Percentiles rank a stretch among this genome's conserved stretches.
These are phyloP conservation scores for Epichloe bromicola DNA, from an alignment of 2,329 filamentous ascomycete genomes.

Conservation along the genomic window DNA sequence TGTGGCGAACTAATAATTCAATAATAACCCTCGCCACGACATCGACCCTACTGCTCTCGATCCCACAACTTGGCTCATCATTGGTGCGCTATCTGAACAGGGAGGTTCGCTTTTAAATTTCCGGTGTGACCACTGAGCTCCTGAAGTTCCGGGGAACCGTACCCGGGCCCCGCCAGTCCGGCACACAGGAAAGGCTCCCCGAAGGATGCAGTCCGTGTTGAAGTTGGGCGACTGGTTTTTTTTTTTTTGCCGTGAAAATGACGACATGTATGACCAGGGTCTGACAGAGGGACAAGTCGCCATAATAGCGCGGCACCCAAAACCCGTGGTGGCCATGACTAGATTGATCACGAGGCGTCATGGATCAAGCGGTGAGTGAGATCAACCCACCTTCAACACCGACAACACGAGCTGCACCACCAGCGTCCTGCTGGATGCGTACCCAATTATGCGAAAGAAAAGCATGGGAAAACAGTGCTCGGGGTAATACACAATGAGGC, in stretches of 20 bases:
- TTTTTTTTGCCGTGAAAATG: background rate
- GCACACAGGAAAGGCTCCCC: slow-evolving; percentile 5
- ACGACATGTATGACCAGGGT: background rate
- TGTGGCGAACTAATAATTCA: background rate
- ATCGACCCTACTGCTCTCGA: background rate
- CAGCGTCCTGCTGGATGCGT: background rate
- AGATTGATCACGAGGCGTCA: slow-evolving; percentile 1
- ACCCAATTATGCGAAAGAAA: background rate
- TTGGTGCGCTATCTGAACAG: background rate
- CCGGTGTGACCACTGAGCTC: background rate
- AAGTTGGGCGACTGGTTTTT: background rate
- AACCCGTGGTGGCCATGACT: background rate
- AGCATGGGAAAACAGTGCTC: background rate
- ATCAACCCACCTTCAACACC: background rate
- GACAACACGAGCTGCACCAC: background rate
- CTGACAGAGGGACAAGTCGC: background rate
- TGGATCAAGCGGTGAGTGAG: slow-evolving; percentile 2
- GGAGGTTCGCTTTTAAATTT: background rate
- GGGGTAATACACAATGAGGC: background rate
- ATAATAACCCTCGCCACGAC: background rate
- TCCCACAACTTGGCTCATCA: background rate
- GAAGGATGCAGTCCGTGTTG: background rate
- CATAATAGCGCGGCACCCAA: slow-evolving; percentile 1
- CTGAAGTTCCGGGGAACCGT: slow-evolving; percentile 9
- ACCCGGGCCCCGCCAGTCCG: slow-evolving; percentile 8